Percentiles rank a stretch among this genome's conserved stretches.
These are phyloP conservation scores for Russula compacta DNA, from an alignment of 768 basidiomycete species.

Conservation along the genomic window DNA sequence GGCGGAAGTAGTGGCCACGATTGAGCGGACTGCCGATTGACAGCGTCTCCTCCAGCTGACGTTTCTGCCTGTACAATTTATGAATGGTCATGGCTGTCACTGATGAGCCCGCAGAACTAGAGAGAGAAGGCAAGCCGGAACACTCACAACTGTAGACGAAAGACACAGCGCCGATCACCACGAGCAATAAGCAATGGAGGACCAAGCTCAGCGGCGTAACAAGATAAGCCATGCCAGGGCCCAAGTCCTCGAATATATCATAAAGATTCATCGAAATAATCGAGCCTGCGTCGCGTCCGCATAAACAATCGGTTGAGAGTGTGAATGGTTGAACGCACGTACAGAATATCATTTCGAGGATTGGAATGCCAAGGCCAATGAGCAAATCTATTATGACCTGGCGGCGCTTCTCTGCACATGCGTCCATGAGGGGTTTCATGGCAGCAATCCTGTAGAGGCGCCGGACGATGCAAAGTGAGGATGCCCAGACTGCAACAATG, in stretches of 20 bases:
- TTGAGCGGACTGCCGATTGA: constrained; percentile 28
- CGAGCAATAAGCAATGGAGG: constrained; percentile 26
- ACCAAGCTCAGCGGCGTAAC: constrained; percentile 20
- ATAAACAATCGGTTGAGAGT: not conserved
- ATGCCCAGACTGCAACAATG: constrained; percentile 31
- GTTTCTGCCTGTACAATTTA: constrained; percentile 22
- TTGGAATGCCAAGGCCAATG: constrained; percentile 22
- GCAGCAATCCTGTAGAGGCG: constrained; percentile 40
- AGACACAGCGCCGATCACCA: constrained; percentile 23
- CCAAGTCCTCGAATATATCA: constrained; percentile 30
- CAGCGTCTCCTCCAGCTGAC: constrained; percentile 21
- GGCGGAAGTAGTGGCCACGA: not conserved
- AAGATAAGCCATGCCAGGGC: constrained; percentile 30
- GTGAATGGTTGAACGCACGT: not conserved
- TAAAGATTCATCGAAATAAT: not conserved
- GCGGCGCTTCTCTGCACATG: not conserved
- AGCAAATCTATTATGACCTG: constrained; percentile 11
- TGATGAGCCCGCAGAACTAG: not conserved
- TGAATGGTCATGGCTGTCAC: constrained; percentile 23
- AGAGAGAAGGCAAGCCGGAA: no score
- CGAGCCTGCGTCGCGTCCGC: not conserved
- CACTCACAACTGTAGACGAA: constrained; percentile 33
- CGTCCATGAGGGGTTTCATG: constrained; percentile 21
- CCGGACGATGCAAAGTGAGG: constrained; percentile 39
- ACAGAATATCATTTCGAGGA: not conserved